A percentile compares a stretch with the other conserved stretches of the same genome.
These are phyloP conservation scores for Chloris gayana DNA, from an alignment of 176 grass and related monocot genomes.

Conservation along the genomic window DNA sequence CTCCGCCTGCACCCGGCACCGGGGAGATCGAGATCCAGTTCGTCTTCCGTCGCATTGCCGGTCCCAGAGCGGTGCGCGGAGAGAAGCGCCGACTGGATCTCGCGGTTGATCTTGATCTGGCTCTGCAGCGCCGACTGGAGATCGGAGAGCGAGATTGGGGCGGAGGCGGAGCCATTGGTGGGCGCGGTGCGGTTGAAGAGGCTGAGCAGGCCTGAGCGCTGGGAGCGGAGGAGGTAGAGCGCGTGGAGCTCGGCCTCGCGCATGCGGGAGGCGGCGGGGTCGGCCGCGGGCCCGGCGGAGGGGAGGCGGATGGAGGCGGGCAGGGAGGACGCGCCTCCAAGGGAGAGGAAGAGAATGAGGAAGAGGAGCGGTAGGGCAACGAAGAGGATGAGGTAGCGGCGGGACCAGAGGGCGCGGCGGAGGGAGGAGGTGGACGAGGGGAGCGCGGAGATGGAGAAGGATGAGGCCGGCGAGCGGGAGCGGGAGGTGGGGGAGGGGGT, in stretches of 20 bases:
- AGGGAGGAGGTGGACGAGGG: conserved; percentile 40
- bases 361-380: conserved; percentile 59
- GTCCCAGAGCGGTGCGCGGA: conserved; percentile 57
- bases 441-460: conserved; percentile 39
- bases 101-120: conserved; percentile 85
- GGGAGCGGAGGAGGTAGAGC: conserved; percentile 78
- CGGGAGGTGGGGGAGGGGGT: conserved; percentile 17
- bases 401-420: conserved; percentile 52
- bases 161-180: conserved; percentile 26
- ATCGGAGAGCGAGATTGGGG: conserved; percentile 50
- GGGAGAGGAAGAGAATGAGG: conserved; percentile 74
- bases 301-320: conserved; percentile 56
- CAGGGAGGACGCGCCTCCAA: conserved; percentile 54
- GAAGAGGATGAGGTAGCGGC: conserved; percentile 62
- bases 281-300: conserved; percentile 35
- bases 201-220: conserved; percentile 65
- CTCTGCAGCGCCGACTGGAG: conserved; percentile 65
- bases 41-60: conserved; percentile 51
- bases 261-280: conserved; percentile 60
- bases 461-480: conserved; percentile 30
- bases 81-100: conserved; percentile 76
- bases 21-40: conserved; percentile 50
- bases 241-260: conserved; percentile 81
- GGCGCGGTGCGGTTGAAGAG: conserved; percentile 63
- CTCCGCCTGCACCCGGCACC: conserved; percentile 54